Evolutionary conservation across 2,329 filamentous ascomycete genomes (phyloP).

Genomic region (Cordyceps cicadae): DNA sequence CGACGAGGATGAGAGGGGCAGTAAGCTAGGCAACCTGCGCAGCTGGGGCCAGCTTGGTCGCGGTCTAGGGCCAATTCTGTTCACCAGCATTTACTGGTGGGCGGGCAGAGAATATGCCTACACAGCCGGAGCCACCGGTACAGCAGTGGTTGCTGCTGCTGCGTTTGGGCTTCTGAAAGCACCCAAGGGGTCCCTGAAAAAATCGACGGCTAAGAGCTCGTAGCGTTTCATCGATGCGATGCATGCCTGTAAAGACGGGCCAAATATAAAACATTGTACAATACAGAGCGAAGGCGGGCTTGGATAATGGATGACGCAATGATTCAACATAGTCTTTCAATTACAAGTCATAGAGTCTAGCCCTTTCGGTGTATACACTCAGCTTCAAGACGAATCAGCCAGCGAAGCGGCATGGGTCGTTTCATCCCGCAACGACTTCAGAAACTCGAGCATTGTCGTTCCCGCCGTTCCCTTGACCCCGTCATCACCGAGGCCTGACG

Average conservation of each 20-base stretch:
- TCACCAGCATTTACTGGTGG: constrained; percentile 98
- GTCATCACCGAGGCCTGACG: not conserved
- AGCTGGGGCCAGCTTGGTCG: constrained; percentile 80
- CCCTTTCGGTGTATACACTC: not conserved
- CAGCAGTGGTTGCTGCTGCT: constrained; percentile 62
- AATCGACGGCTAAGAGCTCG: not conserved
- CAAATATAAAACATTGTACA: not conserved
- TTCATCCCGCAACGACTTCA: not conserved
- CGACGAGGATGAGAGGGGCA: constrained; percentile 67
- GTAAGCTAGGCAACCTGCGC: constrained; percentile 76
- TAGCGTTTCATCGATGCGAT: not conserved
- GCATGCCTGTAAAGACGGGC: not conserved
- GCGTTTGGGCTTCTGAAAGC: constrained; percentile 66
- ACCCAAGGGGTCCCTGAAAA: constrained; percentile 31
- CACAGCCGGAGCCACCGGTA: constrained; percentile 68
- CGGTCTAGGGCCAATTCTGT: constrained; percentile 77
- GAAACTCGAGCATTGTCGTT: not conserved
- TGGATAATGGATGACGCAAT: not conserved
- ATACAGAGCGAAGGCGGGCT: not conserved
- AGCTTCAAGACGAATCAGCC: not conserved
- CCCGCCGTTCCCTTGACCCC: not conserved
- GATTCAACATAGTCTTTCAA: not conserved
- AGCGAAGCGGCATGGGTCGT: not conserved
- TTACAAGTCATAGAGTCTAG: not conserved
- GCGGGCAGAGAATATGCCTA: constrained; percentile 84